Base-by-base conservation (phyloP, 352 stramenopile species). In the Aphanomyces astaci region DNA sequence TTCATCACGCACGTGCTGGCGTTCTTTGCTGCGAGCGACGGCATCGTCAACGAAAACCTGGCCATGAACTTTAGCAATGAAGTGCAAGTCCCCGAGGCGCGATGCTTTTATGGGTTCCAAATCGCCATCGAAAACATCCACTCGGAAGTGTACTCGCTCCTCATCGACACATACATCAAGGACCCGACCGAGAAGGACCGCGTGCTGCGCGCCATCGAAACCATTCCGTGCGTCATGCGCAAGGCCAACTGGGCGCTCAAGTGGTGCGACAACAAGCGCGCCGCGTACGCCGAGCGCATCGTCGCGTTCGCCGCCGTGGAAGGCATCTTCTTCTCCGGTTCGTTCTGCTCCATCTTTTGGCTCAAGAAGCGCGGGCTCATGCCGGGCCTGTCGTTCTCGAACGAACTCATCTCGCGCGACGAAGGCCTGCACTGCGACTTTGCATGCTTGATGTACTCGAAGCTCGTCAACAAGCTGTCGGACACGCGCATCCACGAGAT, bases 71-170 rank as follows among this genome's bases (percentile, higher is more conserved):
- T 99, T 72, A 96, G 85, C 72, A 98, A 92, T 48, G 96, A 99
- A 76, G 92, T 99, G 60, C 96, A 98, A 72, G 85, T 96, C 25
- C 84, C 95, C 0, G 97, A 99, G 78, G 97, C 97, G 53, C 88
- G 96, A 11, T 98, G 95, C 81, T 99, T 99, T 76, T 99, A 99
- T 75, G 96, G 97, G 48, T 99, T 99, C 77, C 97, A 99, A 85
- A 99, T 99, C 76, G 97, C 97, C 28, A 98, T 99, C 52, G 97
- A 99, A 77, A 99, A 99, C 81, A 99, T 99, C 77, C 97, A 99
- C 84, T 97, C 87, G 54, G 97, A 99, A 78, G 97, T 99, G 17
- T 99, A 99, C 80, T 98, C 89, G 70, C 86, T 99, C 24, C 82
- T 99, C n/a, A 99, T 99, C 76, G 97, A 99, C 78, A 99, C 96